Evolutionary conservation across 257 asterid genomes (phyloP).

Genomic region (Solanum chaucha): DNA sequence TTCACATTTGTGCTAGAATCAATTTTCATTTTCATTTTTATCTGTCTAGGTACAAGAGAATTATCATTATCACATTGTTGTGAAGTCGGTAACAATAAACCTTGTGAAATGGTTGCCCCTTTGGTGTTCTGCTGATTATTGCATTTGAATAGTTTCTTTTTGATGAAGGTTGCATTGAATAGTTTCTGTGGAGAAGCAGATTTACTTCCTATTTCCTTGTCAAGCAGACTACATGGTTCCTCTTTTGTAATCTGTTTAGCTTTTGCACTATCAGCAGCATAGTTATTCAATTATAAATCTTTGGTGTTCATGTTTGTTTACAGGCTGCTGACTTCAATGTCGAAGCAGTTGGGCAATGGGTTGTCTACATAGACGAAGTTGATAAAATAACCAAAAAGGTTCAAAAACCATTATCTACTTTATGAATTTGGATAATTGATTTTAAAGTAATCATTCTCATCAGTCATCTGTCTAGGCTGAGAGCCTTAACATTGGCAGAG

Average conservation of each 20-base stretch:
- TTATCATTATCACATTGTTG: too few relatives aligned
- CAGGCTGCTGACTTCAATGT: slow-evolving; percentile 74
- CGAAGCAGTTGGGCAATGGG: slow-evolving; percentile 89
- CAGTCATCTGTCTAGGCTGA: slow-evolving; percentile 51
- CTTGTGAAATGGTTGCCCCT: neutral
- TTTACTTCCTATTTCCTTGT: neutral
- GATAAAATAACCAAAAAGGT: slow-evolving; percentile 96
- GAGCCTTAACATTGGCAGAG: slow-evolving; percentile 63
- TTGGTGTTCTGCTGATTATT: neutral
- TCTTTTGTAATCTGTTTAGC: neutral
- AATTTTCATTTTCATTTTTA: neutral
- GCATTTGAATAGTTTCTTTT: neutral
- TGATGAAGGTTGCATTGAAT: neutral
- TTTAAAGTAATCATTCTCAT: neutral
- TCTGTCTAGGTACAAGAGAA: too few relatives aligned
- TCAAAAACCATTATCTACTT: slow-evolving; percentile 1
- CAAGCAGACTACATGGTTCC: neutral
- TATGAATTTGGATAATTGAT: neutral
- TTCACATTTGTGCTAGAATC: neutral
- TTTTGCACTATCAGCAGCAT: neutral
- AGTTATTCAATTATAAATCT: neutral
- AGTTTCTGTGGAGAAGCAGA: neutral
- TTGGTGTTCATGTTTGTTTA: slow-evolving; percentile 15
- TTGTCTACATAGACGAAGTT: slow-evolving; percentile 87
- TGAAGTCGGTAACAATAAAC: too few relatives aligned